A percentile compares a stretch with the other conserved stretches of the same genome.
These are phyloP conservation scores for Wilhelminamyces savonicus DNA, from an alignment of 805 yeast species.

Conservation along the genomic window DNA sequence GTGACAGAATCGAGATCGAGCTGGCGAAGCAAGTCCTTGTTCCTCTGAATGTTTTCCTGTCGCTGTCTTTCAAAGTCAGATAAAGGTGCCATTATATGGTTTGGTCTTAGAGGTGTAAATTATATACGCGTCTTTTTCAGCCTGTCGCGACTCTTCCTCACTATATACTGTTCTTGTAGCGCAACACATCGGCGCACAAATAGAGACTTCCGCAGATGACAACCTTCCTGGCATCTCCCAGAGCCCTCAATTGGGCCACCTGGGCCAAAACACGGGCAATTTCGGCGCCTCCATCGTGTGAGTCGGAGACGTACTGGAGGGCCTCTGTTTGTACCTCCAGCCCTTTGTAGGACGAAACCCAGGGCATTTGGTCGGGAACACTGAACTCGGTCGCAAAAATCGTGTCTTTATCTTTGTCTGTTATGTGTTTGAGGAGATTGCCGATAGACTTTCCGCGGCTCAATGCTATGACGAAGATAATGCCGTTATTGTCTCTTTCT, in stretches of 20 bases:
- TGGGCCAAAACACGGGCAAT: conserved; percentile 9
- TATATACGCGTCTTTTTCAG: no score
- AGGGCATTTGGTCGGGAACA: conserved; percentile 85
- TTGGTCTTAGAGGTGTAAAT: neutral
- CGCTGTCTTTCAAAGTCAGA: conserved; percentile 69
- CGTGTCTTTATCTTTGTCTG: conserved; percentile 42
- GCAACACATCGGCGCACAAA: conserved; percentile 34
- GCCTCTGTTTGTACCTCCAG: conserved; percentile 23
- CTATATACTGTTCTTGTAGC: no score
- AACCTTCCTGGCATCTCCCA: conserved; percentile 20
- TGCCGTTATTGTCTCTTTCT: conserved; percentile 13
- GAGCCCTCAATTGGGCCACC: conserved; percentile 5
- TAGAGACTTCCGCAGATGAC: conserved; percentile 39
- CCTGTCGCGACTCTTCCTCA: no score
- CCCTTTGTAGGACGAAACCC: conserved; percentile 56
- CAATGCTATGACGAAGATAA: conserved; percentile 64
- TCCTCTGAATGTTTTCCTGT: conserved; percentile 76
- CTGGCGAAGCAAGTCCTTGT: conserved; percentile 65
- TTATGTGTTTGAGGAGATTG: conserved; percentile 44
- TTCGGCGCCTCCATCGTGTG: conserved; percentile 15
- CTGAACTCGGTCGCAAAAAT: conserved; percentile 62
- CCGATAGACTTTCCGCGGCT: conserved; percentile 65
- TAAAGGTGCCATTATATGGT: conserved; percentile 14
- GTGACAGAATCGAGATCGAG: conserved; percentile 61
- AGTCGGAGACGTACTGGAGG: conserved; percentile 10